Base-by-base conservation (phyloP, 108 stramenopile species). In the Nitzschia palea region DNA sequence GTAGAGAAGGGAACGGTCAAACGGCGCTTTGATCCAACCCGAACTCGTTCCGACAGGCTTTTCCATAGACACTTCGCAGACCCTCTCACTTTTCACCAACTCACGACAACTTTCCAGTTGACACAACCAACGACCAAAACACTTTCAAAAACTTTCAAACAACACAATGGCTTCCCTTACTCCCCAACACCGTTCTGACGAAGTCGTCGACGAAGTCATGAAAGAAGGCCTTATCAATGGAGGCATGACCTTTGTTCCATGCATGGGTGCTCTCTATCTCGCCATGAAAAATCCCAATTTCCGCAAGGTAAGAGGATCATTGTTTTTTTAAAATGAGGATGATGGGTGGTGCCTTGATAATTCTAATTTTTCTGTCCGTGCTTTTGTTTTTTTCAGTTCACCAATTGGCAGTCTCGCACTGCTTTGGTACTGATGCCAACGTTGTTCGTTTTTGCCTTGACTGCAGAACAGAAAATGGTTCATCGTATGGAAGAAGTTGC, bases 381-480 rank as follows among this genome's bases (percentile, higher is more conserved):
- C 20, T 20, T 15, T 15, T 8, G 14, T 51, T 20, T 51, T 51
- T 51, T 51, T 51, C 50, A 70, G 57, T 27, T 61, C 32, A 91
- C 90, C 15, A 91, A 91, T 53, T 81, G 74, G 75, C 81, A 82
- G 57, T 78, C 79, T 40, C 81, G 90, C 50, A 91, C 90, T 17
- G 90, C 90, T 26, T n/a, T 91, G 28, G 74, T 65, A 30, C 83
- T 88, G 55, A 89, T 93, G 92, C 92, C 92, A 2, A 76, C 89
- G 17, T 76, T 90, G 12, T 93, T 93, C 62, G 80, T 62, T 26
- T 93, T 93, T 63, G 87, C 58, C 17, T 73, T 77, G 26, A 74
- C 82, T 0, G 58, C 80, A 43, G 92, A 93, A 70, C 57, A 45
- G 29, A 84, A 86, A 54, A 72, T 89, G 2, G 70, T 65, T 35